Conservation (phyloP, 192 early-diverging fungal genomes). For the Rhizophagus clarus region DNA sequence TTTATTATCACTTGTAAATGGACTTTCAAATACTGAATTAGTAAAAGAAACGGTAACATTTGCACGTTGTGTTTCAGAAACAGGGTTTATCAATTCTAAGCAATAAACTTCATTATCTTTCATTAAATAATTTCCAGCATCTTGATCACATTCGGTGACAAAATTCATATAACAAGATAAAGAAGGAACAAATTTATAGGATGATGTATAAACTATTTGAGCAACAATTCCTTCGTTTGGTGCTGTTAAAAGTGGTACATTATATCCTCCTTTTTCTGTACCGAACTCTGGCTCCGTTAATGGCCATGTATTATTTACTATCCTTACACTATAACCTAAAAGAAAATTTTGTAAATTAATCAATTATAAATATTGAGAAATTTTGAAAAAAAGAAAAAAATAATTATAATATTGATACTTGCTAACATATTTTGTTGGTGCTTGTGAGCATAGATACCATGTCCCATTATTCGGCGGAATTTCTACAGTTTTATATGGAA, state of each 20-base stretch:
- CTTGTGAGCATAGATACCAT: slow-evolving; percentile 2
- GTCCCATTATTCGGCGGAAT: slow-evolving; percentile 2
- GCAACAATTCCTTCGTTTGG: neutral
- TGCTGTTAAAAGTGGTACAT: neutral
- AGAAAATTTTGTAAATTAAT: neutral
- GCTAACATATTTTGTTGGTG: slow-evolving; percentile 9
- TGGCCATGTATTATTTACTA: neutral
- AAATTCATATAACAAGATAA: slow-evolving; percentile 11
- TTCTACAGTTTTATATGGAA: slow-evolving; percentile 11
- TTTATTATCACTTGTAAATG: slow-evolving; percentile 9
- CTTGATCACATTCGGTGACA: neutral
- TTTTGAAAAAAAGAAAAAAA: too few relatives aligned
- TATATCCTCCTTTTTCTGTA: neutral
- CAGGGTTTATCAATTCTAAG: neutral
- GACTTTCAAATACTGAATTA: slow-evolving; percentile 8
- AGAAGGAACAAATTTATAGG: neutral
- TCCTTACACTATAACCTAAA: slow-evolving; percentile 7
- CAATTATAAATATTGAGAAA: neutral
- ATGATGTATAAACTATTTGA: neutral
- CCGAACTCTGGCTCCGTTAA: neutral
- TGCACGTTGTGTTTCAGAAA: neutral
- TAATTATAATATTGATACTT: neutral
- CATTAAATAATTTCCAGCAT: neutral
- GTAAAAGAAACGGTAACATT: slow-evolving; percentile 8
- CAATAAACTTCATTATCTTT: slow-evolving; percentile 16